Base-by-base conservation (phyloP, 225 moss, liverwort and hornwort genomes). In the Antitrichia curtipendula region DNA sequence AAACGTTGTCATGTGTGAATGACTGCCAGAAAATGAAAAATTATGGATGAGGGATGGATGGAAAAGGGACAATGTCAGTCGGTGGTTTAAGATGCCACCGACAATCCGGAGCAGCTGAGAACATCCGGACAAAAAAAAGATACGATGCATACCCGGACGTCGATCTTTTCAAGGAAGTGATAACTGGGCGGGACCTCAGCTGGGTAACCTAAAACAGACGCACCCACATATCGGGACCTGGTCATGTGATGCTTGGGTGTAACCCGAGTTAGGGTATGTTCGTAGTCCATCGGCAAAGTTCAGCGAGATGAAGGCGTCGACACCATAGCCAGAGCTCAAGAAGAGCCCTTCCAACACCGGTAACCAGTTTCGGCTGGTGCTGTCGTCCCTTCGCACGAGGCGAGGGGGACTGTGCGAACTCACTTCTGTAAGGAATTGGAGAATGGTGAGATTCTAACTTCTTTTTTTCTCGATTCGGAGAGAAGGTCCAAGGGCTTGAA, bases 301-400 rank as follows among this genome's bases (percentile, higher is more conserved):
- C 12, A 17, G 88, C 25, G 73, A 61, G 68, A 70, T 57, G 89
- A 59, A 47, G 53, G 32, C 27, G 34, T 56, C 27, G 84, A 47
- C 78, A 79, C 87, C 87, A 88, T 89, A 82, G 89, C 89, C 86
- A 85, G 74, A 91, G 89, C 66, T 88, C 79, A 65, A 73, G 82
- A 24, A 31, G 74, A 74, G 87, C 86, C 81, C 49, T 41, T 49
- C 27, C 58, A 49, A 56, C 41, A 18, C 68, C 56, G 20, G 78
- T 65, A 52, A 81, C 50, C 57, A 49, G 71, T 41, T 25, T 61
- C 16, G 54, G 70, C 61, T 72, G 81, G 23, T 18, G 64, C 85
- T 63, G 49, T 77, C 32, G 45, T 47, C 60, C 82, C 45, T 88
- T 36, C 61, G 73, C 74, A 25, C 59, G 45, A 18, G 69, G 22